Evolutionary conservation across 2,329 filamentous ascomycete genomes (phyloP).

Genomic region (Xylaria sp.): DNA sequence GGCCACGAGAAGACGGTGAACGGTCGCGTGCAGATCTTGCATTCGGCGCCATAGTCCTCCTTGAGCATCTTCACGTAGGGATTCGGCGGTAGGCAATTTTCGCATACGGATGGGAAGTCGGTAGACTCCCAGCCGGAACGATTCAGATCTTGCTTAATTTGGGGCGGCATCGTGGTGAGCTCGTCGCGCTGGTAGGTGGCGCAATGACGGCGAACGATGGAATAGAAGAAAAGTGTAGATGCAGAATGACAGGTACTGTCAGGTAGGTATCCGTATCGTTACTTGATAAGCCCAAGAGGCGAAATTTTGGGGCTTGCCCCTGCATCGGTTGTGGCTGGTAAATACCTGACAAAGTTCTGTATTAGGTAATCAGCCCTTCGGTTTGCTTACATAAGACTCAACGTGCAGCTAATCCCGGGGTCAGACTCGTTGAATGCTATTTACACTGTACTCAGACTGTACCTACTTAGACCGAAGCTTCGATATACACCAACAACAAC

Average conservation of each 20-base stretch:
- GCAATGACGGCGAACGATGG: slow-evolving; percentile 7
- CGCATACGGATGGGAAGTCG: slow-evolving; percentile 88
- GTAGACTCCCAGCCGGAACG: slow-evolving; percentile 96
- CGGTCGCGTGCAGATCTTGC: slow-evolving; percentile 89
- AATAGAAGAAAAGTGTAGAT: neutral
- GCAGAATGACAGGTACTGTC: neutral
- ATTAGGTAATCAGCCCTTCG: neutral
- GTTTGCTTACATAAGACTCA: neutral
- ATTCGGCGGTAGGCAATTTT: slow-evolving; percentile 94
- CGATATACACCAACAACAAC: neutral
- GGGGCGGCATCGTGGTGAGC: slow-evolving; percentile 74
- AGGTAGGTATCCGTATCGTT: slow-evolving; percentile 17
- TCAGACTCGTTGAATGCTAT: neutral
- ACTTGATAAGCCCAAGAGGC: slow-evolving; percentile 17
- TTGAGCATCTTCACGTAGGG: slow-evolving; percentile 99
- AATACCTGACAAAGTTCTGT: too few species aligned
- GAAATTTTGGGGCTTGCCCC: slow-evolving; percentile 15
- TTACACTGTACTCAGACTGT: neutral
- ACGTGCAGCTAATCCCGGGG: neutral
- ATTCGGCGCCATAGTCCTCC: slow-evolving; percentile 91
- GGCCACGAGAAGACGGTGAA: slow-evolving; percentile 98
- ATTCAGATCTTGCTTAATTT: slow-evolving; percentile 97
- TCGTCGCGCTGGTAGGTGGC: slow-evolving; percentile 26
- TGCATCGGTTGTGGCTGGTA: slow-evolving; percentile 22
- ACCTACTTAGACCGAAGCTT: neutral